Evolutionary conservation across 2,329 filamentous ascomycete species (phyloP), one percentile per base, ranked within the genome.

Genomic region (Colletotrichum phormii): DNA sequence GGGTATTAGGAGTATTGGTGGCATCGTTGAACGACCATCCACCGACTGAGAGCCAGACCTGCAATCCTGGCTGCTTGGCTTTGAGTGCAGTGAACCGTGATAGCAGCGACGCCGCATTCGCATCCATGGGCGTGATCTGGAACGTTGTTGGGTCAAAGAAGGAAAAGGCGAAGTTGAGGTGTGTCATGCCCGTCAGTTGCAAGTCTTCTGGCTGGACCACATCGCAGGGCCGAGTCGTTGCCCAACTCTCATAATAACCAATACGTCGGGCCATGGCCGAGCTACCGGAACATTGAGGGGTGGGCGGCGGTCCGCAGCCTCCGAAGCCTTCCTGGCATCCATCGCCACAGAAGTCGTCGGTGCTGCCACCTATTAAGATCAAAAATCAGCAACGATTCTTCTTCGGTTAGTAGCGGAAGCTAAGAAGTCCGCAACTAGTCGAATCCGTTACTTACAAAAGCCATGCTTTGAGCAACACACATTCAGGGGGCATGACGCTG

Each of bases 1-100:
- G 75, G 8, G 73, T 75, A 15, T 33, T 22, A 8, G 57, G 57
- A 5, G 9, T 33, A 18, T 18, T 62, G 33, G 57, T 51, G n/a
- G 42, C 73, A 59, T 82, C 79, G n/a, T 80, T 84, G 12, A 82
- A 77, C 0, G 78, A 77, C 83, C 83, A 85, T 7, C 85, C 85
- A 12, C 86, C 84, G 18, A 86, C 74, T 2, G 82, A 79, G 18
- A 87, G 78, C 75, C 78, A 82, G 0, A 81, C 80, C 67, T 85
- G 75, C 0, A 86, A 76, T 4, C 62, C 73, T 3, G 76, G 64
- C 1, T 79, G 74, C 1, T 55, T 73, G 0, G 75, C 61, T 70
- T 86, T 85, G 2, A 85, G 75, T 0, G 57, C 64, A 0, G 78
- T 80, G 46, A 83, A 77, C 1, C 77, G 62, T 5, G 35, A 42